Evolutionary conservation across 73 alveolate genomes (phyloP), one percentile per base, ranked within the genome.

Genomic region (Uronychia setigera): DNA sequence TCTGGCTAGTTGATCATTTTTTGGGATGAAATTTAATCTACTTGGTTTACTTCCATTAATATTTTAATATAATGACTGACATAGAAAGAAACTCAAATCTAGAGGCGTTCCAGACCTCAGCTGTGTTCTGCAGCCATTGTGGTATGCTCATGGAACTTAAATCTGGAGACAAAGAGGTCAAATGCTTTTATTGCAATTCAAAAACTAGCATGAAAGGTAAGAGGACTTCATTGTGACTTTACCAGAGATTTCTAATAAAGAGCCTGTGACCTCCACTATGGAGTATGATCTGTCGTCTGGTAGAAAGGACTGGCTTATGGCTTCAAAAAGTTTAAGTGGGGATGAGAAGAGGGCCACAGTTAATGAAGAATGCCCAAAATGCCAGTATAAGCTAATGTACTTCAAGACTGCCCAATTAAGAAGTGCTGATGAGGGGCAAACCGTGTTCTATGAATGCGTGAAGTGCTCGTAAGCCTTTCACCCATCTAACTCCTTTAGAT

Each of bases 341-440:
- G 67, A 46, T 19, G 67, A 74, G 29, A 93, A 91, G 87, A 95
- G 94, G 88, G 96, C 99, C 0, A 87, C 90, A 9, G 91, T 97
- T 26, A 87, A 92, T 35, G 95, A 93, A 80, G 93, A 85, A 33
- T 97, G 99, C 88, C 98, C 99, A 0, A 87, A 95, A 67, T 97
- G 99, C 74, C 97, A 96, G 33, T 88, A 92, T 76, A 85, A 82
- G 29, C 77, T 85, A 85, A 89, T 96, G 92, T 97, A 95, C 86
- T 97, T 88, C 91, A 86, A 88, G 86, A 93, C 96, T 29, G 90
- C 86, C 79, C 97, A 97, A 88, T 80, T 96, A 14, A 91, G 99
- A 83, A 77, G 98, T 74, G 99, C 99, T 33, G 99, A 97, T 96
- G 99, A 97, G 91, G 99, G 99, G 35, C 96, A 97, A 74, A 97